Percentiles rank a stretch among this genome's conserved stretches.
These are phyloP conservation scores for Fraxinus anomala DNA, from an alignment of 257 asterid genomes.

Conservation along the genomic window DNA sequence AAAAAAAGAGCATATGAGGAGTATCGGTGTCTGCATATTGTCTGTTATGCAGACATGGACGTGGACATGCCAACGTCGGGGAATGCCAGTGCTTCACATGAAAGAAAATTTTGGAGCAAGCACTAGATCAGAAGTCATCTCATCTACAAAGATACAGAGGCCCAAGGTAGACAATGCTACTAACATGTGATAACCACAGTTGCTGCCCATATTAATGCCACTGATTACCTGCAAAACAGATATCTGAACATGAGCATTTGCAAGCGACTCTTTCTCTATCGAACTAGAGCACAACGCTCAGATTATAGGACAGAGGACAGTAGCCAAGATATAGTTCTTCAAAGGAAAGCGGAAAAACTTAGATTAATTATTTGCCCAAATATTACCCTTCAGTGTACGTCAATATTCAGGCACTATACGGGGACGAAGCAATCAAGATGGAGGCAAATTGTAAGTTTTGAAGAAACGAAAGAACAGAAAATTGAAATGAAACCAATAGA, in stretches of 20 bases:
- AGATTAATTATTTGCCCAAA: neutral
- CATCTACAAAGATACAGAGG: neutral
- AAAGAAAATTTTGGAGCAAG: neutral
- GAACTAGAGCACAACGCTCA: constrained; percentile 10
- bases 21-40: neutral
- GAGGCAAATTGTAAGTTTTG: neutral
- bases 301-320: constrained; percentile 6
- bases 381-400: constrained; percentile 10
- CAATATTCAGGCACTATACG: neutral
- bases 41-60: neutral
- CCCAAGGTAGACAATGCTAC: constrained; percentile 21
- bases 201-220: constrained; percentile 63
- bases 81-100: neutral
- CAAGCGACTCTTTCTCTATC: neutral
- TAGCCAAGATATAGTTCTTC: constrained; percentile 14
- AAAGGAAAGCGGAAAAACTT: neutral
- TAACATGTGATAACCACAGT: constrained; percentile 54
- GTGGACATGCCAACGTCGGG: neutral
- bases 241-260: neutral
- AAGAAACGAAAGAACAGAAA: neutral
- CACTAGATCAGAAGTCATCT: neutral
- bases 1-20: neutral
- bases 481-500: neutral
- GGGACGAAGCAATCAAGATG: constrained; percentile 2
- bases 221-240: constrained; percentile 50